phyloP scores from a whole-genome alignment of 805 yeast genomes.

The Barnettozyma populi region DNA sequence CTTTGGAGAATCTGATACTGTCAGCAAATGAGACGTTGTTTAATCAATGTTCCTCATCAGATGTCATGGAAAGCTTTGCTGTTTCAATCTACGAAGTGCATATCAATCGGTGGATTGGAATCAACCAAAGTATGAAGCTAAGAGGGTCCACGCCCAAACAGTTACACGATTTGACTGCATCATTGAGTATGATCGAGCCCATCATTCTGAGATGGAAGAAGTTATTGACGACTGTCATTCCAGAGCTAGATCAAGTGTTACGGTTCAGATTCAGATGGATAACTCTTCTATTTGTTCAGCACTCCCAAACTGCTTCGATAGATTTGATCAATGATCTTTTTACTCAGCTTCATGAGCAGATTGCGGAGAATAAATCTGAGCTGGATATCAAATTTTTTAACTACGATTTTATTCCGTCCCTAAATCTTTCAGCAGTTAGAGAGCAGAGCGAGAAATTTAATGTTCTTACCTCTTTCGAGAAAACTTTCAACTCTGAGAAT shows the following conservation, averaged over 20 bases:
- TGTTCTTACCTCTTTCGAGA: constrained; percentile 61
- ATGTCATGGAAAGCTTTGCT: neutral
- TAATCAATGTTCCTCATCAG: neutral
- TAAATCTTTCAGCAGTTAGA: constrained; percentile 45
- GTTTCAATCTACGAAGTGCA: constrained; percentile 41
- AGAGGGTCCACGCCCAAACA: constrained; percentile 22
- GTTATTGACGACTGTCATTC: constrained; percentile 7
- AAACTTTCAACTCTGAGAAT: constrained; percentile 19
- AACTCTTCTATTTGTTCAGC: constrained; percentile 38
- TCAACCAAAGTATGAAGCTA: constrained; percentile 20
- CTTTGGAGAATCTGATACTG: constrained; percentile 16
- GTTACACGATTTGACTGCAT: constrained; percentile 27
- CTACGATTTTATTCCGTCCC: constrained; percentile 50
- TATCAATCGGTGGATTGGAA: constrained; percentile 35
- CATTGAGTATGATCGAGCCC: constrained; percentile 34
- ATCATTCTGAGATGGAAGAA: constrained; percentile 46
- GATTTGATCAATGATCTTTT: constrained; percentile 26
- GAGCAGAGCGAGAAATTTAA: constrained; percentile 66
- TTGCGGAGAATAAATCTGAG: constrained; percentile 10
- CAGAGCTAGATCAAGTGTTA: constrained; percentile 8
- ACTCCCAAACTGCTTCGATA: constrained; percentile 32
- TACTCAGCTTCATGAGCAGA: constrained; percentile 15
- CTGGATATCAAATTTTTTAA: constrained; percentile 46
- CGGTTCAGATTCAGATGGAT: constrained; percentile 44
- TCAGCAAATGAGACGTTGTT: constrained; percentile 22